Percentiles rank a stretch among this genome's conserved stretches.
Evolutionary conservation across 1,284 basidiomycete species (phyloP).

Genomic region (Paramarasmius palmivorus): DNA sequence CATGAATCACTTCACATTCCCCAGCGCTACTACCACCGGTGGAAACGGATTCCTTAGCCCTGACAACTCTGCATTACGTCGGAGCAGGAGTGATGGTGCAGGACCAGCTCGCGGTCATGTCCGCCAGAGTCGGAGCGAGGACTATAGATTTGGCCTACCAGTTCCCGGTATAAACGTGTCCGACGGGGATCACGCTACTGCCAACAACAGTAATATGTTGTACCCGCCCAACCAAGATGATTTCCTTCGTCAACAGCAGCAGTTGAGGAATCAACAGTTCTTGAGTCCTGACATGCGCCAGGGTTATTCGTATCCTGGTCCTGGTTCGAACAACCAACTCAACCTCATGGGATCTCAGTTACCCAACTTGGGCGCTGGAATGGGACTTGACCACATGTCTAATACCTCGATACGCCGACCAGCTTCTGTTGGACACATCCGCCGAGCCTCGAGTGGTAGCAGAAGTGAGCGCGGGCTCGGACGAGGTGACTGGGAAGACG

Average conservation of each 20-base stretch:
- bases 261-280: slow-evolving; percentile 15
- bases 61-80: slow-evolving; percentile 40
- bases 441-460: slow-evolving; percentile 3
- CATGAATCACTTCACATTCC: slow-evolving; percentile 27
- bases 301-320: slow-evolving; percentile 9
- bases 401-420: neutral
- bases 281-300: slow-evolving; percentile 12
- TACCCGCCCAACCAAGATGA: slow-evolving; percentile 40
- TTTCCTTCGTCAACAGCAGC: slow-evolving; percentile 39
- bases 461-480: slow-evolving; percentile 1
- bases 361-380: slow-evolving; percentile 14
- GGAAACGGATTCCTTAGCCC: slow-evolving; percentile 46
- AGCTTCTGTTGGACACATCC: slow-evolving; percentile 1
- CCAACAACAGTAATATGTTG: slow-evolving; percentile 21
- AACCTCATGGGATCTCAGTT: slow-evolving; percentile 9
- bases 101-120: slow-evolving; percentile 40
- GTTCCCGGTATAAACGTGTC: slow-evolving; percentile 11
- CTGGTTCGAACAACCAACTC: neutral
- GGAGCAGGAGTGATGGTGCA: slow-evolving; percentile 58
- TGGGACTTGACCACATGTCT: slow-evolving; percentile 6
- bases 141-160: slow-evolving; percentile 30
- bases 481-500: neutral
- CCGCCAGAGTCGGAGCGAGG: slow-evolving; percentile 55
- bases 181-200: slow-evolving; percentile 3
- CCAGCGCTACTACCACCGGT: slow-evolving; percentile 21